Evolutionary conservation across 164 flowering plant genomes (phyloP).

Genomic region (Vitis labrusca): DNA sequence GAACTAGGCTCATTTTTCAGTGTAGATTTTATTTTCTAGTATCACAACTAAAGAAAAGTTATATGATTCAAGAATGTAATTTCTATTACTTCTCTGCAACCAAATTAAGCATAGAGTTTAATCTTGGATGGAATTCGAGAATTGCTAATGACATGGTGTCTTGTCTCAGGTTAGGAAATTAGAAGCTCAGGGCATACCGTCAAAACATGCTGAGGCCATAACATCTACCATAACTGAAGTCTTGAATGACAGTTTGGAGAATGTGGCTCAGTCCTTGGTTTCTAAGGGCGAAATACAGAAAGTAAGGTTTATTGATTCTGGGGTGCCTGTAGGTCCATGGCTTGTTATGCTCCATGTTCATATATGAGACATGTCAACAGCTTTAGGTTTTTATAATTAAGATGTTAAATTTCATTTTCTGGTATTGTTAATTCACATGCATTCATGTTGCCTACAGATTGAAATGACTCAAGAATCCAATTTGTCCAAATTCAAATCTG

Average conservation of each 20-base stretch:
- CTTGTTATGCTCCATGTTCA: neutral
- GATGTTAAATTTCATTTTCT: neutral
- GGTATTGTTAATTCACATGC: no score
- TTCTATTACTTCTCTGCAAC: no score
- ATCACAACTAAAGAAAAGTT: no score
- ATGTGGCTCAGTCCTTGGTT: conserved; percentile 61
- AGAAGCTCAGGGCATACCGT: conserved; percentile 65
- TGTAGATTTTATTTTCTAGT: no score
- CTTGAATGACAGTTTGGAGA: conserved; percentile 66
- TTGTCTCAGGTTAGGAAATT: conserved; percentile 54
- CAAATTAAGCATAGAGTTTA: no score
- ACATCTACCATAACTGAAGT: conserved; percentile 65
- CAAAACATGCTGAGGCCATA: conserved; percentile 80
- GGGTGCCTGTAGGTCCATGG: no score
- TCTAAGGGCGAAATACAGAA: conserved; percentile 62
- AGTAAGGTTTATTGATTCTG: conserved; percentile 24
- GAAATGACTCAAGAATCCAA: conserved; percentile 55
- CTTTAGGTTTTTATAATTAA: neutral
- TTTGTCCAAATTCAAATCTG: conserved; percentile 51
- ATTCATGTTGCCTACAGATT: conserved; percentile 23
- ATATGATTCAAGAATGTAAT: no score
- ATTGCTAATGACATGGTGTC: neutral
- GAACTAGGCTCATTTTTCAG: no score
- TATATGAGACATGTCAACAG: neutral
- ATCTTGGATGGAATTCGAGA: no score